phyloP scores from a whole-genome alignment of 176 grass and related monocot species.

The Carex pumila region DNA sequence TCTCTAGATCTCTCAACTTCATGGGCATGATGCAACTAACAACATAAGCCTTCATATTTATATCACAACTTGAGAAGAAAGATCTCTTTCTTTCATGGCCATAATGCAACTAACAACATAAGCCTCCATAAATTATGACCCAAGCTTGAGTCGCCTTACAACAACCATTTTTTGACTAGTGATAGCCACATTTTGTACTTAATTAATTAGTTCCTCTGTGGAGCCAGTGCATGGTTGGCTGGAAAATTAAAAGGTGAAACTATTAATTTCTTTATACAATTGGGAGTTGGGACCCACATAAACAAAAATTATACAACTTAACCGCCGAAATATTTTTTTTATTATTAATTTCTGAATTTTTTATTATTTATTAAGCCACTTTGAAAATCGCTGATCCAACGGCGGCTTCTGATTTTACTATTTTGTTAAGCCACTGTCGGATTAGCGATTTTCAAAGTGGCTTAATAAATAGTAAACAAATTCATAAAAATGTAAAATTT shows the following conservation, averaged over 20 bases:
- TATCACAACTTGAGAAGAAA: background rate
- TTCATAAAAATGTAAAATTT: no score
- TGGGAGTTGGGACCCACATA: background rate
- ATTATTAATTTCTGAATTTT: no score
- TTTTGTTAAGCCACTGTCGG: no score
- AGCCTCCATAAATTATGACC: background rate
- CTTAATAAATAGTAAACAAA: no score
- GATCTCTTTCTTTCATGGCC: background rate
- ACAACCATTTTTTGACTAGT: background rate
- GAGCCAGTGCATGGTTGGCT: background rate
- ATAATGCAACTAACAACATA: slow-evolving; percentile 9
- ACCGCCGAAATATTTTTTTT: background rate
- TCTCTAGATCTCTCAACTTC: no score
- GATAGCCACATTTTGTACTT: background rate
- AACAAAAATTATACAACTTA: background rate
- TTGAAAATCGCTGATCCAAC: no score
- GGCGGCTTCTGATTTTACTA: no score
- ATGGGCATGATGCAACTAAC: background rate
- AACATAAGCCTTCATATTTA: background rate
- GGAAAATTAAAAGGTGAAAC: background rate
- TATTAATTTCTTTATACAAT: background rate
- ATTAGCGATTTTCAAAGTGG: no score
- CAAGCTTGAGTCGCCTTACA: background rate
- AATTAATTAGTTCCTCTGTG: background rate
- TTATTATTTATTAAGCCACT: no score